Evolutionary conservation across 306 rosid genomes (phyloP), one percentile per base, ranked within the genome.

Genomic region (Lathyrus aphaca): DNA sequence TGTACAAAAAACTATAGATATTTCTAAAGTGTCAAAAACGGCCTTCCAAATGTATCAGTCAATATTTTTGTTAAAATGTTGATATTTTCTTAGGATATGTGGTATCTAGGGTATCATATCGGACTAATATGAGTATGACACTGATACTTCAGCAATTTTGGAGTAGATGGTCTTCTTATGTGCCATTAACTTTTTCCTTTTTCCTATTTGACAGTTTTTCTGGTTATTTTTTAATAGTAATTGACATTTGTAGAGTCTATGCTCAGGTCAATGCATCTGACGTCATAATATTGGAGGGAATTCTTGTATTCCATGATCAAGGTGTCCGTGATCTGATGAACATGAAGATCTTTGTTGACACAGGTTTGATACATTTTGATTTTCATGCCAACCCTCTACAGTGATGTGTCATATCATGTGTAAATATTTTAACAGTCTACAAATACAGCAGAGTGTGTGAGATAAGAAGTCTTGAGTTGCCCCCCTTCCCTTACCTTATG

Each of bases 301-400:
- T 94, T 88, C 89, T 94, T 57, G 97, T 94, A 58, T 94, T 94
- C 87, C 98, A 94, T 53, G 98, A 94, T 48, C 98, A 85, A 68
- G 87, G 81, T 44, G 94, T 94, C 17, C 96, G 98, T 23, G 87
- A 86, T 80, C 82, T 94, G 70, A 94, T 94, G 98, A 88, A 88
- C 82, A 94, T 90, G 91, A 94, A 94, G 87, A 94, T 94, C 74
- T 94, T 94, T 85, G 99, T 90, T 46, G 99, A 94, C 69, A 79
- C 97, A 85, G 99, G 99, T 94, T 69, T 74, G 66, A 42, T 18
- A 66, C 10, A 15, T 55, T 69, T 75, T 43, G 44, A 30, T 77
- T 53, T 32, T 69, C 49, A 13, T 23, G 15, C 38, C 5, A 35
- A 5, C 45, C 14, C 6, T 43, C 12, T 43, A 16, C 32, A 57